Evolutionary conservation across 2,329 filamentous ascomycete genomes (phyloP).

Genomic region (Verticillium zaregamsianum): DNA sequence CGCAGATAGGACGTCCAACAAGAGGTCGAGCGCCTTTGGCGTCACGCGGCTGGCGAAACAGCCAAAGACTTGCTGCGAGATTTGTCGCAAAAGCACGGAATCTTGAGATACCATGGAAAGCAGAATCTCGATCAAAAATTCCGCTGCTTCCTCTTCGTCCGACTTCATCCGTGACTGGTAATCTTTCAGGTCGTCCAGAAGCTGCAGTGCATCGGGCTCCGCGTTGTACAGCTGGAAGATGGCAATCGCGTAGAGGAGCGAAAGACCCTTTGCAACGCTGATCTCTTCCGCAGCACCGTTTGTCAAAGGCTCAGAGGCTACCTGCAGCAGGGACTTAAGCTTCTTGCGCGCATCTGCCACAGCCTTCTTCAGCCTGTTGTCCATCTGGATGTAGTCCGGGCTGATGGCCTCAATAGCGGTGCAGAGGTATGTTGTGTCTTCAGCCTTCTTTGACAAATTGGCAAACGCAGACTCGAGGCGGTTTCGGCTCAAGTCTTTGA

Average conservation of each 20-base stretch:
- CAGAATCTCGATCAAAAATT: slow-evolving; percentile 79
- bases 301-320: slow-evolving; percentile 16
- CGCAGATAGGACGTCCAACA: slow-evolving; percentile 66
- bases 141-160: slow-evolving; percentile 52
- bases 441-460: slow-evolving; percentile 49
- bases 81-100: slow-evolving; percentile 78
- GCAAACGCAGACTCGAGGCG: slow-evolving; percentile 56
- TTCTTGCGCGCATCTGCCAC: slow-evolving; percentile 47
- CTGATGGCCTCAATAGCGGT: slow-evolving; percentile 51
- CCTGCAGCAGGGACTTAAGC: slow-evolving; percentile 49
- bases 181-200: slow-evolving; percentile 75
- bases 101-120: slow-evolving; percentile 85
- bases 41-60: slow-evolving; percentile 76
- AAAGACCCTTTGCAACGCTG: slow-evolving; percentile 59
- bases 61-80: slow-evolving; percentile 83
- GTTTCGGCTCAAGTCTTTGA: slow-evolving; percentile 50
- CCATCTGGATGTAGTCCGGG: slow-evolving; percentile 47
- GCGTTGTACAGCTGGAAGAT: slow-evolving; percentile 88
- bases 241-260: slow-evolving; percentile 77
- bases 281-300: slow-evolving; percentile 27
- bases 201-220: slow-evolving; percentile 77
- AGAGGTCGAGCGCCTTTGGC: slow-evolving; percentile 62
- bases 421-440: slow-evolving; percentile 50
- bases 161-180: slow-evolving; percentile 66
- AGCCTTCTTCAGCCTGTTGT: slow-evolving; percentile 49